Conservation (phyloP, 176 grass and related monocot species). For the Musa beccarii region DNA sequence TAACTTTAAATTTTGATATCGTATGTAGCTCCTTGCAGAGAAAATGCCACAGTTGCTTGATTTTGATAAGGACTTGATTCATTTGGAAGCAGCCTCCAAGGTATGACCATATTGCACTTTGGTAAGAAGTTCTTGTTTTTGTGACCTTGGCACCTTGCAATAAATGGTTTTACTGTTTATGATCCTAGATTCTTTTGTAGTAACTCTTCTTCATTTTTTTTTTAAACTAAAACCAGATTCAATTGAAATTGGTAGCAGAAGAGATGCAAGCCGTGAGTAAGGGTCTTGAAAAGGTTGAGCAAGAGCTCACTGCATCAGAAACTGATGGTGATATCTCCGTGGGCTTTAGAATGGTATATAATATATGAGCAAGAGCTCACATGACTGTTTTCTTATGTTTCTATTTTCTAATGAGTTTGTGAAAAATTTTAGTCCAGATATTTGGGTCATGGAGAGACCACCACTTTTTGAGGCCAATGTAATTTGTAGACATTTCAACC, state of each 20-base stretch:
- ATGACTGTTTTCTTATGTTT: not conserved
- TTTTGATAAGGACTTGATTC: conserved; percentile 96
- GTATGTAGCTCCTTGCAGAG: conserved; percentile 70
- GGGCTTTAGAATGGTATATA: conserved; percentile 59
- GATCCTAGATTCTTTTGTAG: not conserved
- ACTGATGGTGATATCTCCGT: conserved; percentile 61
- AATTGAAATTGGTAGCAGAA: conserved; percentile 83
- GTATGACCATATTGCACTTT: conserved; percentile 24
- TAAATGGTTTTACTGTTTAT: not conserved
- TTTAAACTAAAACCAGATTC: conserved; percentile 58
- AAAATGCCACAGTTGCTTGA: conserved; percentile 94
- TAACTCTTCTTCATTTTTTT: conserved; percentile 11
- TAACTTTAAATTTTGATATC: not conserved
- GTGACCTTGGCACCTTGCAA: not conserved
- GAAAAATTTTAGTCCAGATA: not conserved
- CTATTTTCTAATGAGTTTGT: not conserved
- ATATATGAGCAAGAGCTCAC: not conserved
- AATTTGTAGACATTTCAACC: not conserved
- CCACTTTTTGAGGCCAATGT: not conserved
- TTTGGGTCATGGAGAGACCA: not conserved
- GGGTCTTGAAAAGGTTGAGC: conserved; percentile 97
- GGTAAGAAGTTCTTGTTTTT: not conserved
- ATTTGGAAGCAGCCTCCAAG: conserved; percentile 98
- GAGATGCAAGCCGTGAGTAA: conserved; percentile 99
- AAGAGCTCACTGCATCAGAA: conserved; percentile 73